Base-by-base conservation (phyloP, 1,284 basidiomycete genomes). In the Exobasidium rhododendri region DNA sequence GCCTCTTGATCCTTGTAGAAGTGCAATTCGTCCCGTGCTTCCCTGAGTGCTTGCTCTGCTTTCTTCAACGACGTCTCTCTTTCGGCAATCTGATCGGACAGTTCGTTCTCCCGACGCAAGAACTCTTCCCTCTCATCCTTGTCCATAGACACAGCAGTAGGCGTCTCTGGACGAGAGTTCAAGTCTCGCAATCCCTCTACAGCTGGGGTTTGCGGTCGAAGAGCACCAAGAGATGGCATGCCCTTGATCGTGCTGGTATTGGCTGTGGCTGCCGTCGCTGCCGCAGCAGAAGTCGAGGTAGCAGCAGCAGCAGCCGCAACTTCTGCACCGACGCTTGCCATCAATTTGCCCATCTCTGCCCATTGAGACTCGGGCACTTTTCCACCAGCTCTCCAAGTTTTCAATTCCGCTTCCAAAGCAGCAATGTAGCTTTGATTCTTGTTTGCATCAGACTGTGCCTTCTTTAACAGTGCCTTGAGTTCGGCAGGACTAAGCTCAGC, bases 101-200 rank as follows among this genome's bases (percentile, higher is more conserved):
- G 85, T 81, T 99, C 94, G 77, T 98, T 98, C 85, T 99, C 96
- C 63, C 94, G 83, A 79, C 87, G 88, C 81, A 99, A 82, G 85
- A 97, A 98, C 66, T 98, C 94, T 68, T 99, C 94, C 67, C 93
- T 84, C 82, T 99, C 94, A 77, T 98, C 96, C 83, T 94, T 93
- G 69, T 96, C 93, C 72, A 97, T 80, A 13, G 87, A 87, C 43
- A 90, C 85, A 40, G 88, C 87, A 17, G 89, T 91, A 14, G 92
- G 93, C 7, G 80, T 81, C 22, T 77, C 74, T 28, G 80, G 80
- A 28, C 80, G 61, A 29, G 75, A 74, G 4, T 88, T 87, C 11
- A 85, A 82, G 22, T 80, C 78, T 47, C 88, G 84, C 49, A 93
- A 82, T 44, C 87, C 86, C 70, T 93, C 91, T 43, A 94, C 82